Conservation (phyloP, 1,284 basidiomycete species). For the Mycosarcoma mackinlayi region DNA sequence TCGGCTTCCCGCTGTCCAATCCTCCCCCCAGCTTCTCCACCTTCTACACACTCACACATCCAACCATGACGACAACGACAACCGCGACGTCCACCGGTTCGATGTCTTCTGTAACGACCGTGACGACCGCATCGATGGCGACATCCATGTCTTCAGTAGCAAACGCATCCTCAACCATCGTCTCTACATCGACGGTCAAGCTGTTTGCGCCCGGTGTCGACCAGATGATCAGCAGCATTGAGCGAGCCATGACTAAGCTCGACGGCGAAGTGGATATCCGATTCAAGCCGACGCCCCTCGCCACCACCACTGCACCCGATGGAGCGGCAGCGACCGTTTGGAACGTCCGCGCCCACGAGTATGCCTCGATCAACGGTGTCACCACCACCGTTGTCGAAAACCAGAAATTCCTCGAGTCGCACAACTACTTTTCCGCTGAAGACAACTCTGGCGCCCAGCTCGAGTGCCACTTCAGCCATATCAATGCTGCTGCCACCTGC, state of each 20-base stretch:
- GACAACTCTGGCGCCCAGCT: slow-evolving; percentile 24
- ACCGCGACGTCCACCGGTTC: slow-evolving; percentile 4
- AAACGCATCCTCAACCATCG: neutral
- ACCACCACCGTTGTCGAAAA: slow-evolving; percentile 26
- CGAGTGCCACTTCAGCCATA: slow-evolving; percentile 39
- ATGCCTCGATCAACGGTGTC: slow-evolving; percentile 31
- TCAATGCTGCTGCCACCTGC: slow-evolving; percentile 28
- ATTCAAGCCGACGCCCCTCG: slow-evolving; percentile 29
- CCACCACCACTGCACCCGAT: slow-evolving; percentile 39
- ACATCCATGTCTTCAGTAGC: too few relatives aligned
- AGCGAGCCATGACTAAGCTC: slow-evolving; percentile 15
- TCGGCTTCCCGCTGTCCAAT: neutral
- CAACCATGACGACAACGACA: slow-evolving; percentile 5
- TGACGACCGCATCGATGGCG: too few relatives aligned
- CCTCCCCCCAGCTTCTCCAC: too few relatives aligned
- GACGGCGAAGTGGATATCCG: slow-evolving; percentile 24
- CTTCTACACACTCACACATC: neutral
- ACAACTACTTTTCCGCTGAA: slow-evolving; percentile 37
- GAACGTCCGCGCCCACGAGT: slow-evolving; percentile 46
- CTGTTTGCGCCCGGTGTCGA: slow-evolving; percentile 42
- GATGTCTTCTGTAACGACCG: too few relatives aligned
- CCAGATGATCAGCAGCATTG: slow-evolving; percentile 33
- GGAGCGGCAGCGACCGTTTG: slow-evolving; percentile 42
- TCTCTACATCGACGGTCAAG: slow-evolving; percentile 22
- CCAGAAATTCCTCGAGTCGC: slow-evolving; percentile 36